Evolutionary conservation across 345 rosid genomes (phyloP).

Genomic region (Atalantia buxifolia): DNA sequence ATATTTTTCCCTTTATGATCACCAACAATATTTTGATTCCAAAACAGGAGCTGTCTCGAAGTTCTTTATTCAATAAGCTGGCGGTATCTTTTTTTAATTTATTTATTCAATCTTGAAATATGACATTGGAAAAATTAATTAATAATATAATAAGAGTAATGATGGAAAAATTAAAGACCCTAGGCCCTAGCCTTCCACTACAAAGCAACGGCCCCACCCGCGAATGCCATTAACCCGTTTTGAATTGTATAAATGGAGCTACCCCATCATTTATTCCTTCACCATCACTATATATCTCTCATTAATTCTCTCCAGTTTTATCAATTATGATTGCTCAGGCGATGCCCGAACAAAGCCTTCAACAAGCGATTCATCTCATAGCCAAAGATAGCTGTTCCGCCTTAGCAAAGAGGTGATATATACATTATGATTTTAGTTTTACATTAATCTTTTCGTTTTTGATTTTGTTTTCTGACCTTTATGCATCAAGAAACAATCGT

Average conservation of each 20-base stretch:
- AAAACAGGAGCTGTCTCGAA: background rate
- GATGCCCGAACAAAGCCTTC: constrained; percentile 47
- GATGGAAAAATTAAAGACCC: too few relatives aligned
- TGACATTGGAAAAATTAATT: too few relatives aligned
- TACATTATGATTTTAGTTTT: too few relatives aligned
- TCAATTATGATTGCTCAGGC: constrained; percentile 46
- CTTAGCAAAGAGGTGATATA: constrained; percentile 39
- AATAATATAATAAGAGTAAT: too few relatives aligned
- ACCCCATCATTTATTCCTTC: background rate
- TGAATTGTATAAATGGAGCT: background rate
- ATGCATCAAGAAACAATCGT: too few relatives aligned
- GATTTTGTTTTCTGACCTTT: too few relatives aligned
- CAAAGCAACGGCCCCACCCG: background rate
- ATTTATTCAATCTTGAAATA: too few relatives aligned
- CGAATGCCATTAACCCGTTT: background rate
- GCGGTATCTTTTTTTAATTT: too few relatives aligned
- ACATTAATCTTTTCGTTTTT: too few relatives aligned
- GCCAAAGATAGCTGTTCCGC: constrained; percentile 33
- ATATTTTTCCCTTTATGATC: background rate
- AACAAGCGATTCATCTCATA: constrained; percentile 37
- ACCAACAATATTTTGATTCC: background rate
- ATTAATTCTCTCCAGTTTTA: background rate
- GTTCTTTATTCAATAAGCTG: background rate
- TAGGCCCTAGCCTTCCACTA: background rate
- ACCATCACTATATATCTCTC: background rate